phyloP scores from a whole-genome alignment of 2,329 filamentous ascomycete genomes.

The Rhexocercosporidium sp. region DNA sequence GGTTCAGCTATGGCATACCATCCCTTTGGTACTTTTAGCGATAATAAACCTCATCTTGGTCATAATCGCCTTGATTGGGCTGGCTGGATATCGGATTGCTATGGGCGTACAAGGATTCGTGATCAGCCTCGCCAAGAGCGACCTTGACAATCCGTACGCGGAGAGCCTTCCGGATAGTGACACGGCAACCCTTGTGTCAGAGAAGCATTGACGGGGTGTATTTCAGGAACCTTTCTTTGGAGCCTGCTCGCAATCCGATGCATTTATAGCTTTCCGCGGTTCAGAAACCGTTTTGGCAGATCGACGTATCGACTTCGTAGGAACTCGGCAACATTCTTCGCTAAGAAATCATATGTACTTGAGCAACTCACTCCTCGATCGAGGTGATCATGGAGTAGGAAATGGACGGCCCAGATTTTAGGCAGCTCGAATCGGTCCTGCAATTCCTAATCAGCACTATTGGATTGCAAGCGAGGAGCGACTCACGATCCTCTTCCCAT shows the following conservation, averaged over 20 bases:
- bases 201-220: conserved; percentile 14
- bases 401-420: conserved; percentile 34
- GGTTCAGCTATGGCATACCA: conserved; percentile 39
- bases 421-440: conserved; percentile 36
- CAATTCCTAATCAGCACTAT: conserved; percentile 13
- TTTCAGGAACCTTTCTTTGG: neutral
- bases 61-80: conserved; percentile 36
- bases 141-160: conserved; percentile 25
- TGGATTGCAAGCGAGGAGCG: conserved; percentile 41
- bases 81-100: conserved; percentile 34
- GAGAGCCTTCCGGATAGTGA: conserved; percentile 24
- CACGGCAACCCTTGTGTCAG: conserved; percentile 16
- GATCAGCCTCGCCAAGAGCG: conserved; percentile 23
- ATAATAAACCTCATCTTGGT: conserved; percentile 38
- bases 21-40: conserved; percentile 37
- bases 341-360: conserved; percentile 33
- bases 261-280: conserved; percentile 28
- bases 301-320: conserved; percentile 31
- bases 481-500: conserved; percentile 41
- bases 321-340: conserved; percentile 32
- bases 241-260: neutral
- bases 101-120: conserved; percentile 28
- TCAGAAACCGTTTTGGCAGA: conserved; percentile 30
- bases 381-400: conserved; percentile 39
- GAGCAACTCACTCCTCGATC: conserved; percentile 33